Conservation (phyloP, 768 basidiomycete genomes). For the Kwoniella bestiolae region DNA sequence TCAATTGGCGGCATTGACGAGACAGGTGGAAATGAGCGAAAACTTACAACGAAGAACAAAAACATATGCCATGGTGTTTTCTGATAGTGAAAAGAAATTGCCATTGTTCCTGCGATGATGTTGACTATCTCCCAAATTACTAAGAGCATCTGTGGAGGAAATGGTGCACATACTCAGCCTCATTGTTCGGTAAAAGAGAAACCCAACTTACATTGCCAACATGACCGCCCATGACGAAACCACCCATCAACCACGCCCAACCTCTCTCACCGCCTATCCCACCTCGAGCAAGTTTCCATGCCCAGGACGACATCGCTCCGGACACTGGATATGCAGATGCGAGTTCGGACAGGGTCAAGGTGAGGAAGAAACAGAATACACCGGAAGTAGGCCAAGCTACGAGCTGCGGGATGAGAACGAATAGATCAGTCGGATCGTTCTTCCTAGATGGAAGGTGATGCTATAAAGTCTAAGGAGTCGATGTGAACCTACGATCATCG, state of each 20-base stretch:
- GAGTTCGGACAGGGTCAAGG: slow-evolving; percentile 49
- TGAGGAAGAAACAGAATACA: slow-evolving; percentile 44
- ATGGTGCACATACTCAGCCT: background rate
- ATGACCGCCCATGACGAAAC: slow-evolving; percentile 47
- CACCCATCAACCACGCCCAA: slow-evolving; percentile 55
- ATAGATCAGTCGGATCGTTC: too few species aligned
- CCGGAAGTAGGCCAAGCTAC: slow-evolving; percentile 54
- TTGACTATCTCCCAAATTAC: slow-evolving; percentile 50
- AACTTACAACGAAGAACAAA: slow-evolving; percentile 50
- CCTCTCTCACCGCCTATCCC: slow-evolving; percentile 53
- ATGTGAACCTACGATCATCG: slow-evolving; percentile 49
- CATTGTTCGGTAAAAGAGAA: background rate
- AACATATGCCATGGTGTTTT: slow-evolving; percentile 45
- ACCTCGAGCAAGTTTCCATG: slow-evolving; percentile 52
- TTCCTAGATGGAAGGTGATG: too few species aligned
- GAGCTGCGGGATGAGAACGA: too few species aligned
- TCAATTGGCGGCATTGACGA: background rate
- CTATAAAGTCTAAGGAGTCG: too few species aligned
- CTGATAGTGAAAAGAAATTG: slow-evolving; percentile 42
- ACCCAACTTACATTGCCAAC: slow-evolving; percentile 43
- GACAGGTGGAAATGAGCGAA: background rate
- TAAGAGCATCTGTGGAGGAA: slow-evolving; percentile 41
- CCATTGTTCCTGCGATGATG: slow-evolving; percentile 49
- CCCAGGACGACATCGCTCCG: slow-evolving; percentile 56
- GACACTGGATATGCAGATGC: slow-evolving; percentile 56